Conservation (phyloP, 2,329 filamentous ascomycete species). For the Ceratocystis eucalypticola region DNA sequence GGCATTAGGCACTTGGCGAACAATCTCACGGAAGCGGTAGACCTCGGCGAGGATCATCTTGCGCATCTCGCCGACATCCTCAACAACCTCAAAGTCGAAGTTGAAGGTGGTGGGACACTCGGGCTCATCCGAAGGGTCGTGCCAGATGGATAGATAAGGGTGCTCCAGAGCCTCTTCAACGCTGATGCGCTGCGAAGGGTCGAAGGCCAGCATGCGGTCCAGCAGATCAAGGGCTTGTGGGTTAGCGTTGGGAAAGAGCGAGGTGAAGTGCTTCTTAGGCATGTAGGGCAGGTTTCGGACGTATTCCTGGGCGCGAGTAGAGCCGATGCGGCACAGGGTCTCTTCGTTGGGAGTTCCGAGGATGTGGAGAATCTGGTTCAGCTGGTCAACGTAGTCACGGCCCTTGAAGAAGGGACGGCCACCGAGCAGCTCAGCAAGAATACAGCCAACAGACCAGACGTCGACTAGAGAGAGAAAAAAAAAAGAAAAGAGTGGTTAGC, state of each 20-base stretch:
- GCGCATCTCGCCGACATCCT: constrained; percentile 90
- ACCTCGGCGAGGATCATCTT: constrained; percentile 97
- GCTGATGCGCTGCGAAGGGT: constrained; percentile 81
- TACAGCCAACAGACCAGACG: constrained; percentile 97
- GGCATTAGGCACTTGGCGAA: constrained; percentile 37
- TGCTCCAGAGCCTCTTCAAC: constrained; percentile 95
- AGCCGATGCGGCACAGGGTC: constrained; percentile 85
- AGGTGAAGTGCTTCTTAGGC: constrained; percentile 81
- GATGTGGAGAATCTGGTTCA: constrained; percentile 98
- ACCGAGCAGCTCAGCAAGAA: constrained; percentile 87
- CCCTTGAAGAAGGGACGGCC: constrained; percentile 98
- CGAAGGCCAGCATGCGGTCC: constrained; percentile 94
- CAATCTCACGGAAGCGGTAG: constrained; percentile 59
- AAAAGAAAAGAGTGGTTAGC: background rate
- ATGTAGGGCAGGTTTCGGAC: constrained; percentile 91
- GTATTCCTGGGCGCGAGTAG: constrained; percentile 91
- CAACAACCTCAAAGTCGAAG: constrained; percentile 96
- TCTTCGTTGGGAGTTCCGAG: constrained; percentile 94
- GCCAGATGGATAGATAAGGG: constrained; percentile 94
- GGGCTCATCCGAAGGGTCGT: constrained; percentile 92
- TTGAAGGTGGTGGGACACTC: constrained; percentile 89
- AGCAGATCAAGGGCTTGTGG: constrained; percentile 89
- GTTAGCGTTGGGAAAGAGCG: constrained; percentile 87
- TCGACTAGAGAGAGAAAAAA: constrained; percentile 50
- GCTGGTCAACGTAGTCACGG: constrained; percentile 95